Conservation (phyloP, 768 basidiomycete genomes). For the Gloeostereum incarnatum region DNA sequence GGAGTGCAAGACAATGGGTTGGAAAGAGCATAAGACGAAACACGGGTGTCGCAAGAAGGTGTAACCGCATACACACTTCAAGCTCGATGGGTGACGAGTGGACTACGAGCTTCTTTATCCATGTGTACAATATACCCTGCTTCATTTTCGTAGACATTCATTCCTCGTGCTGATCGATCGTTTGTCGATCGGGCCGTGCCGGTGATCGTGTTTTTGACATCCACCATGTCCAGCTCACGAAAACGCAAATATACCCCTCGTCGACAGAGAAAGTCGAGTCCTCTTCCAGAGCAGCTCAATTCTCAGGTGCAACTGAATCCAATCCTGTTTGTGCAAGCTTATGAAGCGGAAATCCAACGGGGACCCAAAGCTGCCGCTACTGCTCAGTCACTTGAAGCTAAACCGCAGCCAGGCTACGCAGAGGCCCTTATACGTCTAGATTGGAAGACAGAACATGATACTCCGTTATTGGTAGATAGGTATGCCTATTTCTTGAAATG, state of each 20-base stretch:
- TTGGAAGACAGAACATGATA: constrained; percentile 11
- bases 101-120: no score
- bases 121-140: no score
- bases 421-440: constrained; percentile 9
- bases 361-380: constrained; percentile 36
- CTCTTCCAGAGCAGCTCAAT: no score
- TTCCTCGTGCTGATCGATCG: no score
- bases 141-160: no score
- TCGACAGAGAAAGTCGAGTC: no score
- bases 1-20: constrained; percentile 4
- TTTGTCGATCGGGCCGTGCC: no score
- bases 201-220: no score
- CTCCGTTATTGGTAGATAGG: constrained; percentile 71
- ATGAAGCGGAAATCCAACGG: constrained; percentile 67
- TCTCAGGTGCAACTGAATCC: constrained; percentile 13
- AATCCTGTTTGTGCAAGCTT: constrained; percentile 50
- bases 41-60: constrained; percentile 4
- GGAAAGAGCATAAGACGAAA: constrained; percentile 4
- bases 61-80: no score
- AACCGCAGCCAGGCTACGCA: constrained; percentile 1
- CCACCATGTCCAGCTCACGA: no score
- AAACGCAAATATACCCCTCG: no score
- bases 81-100: no score
- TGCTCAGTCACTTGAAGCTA: constrained; percentile 17
- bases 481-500: constrained; percentile 32